A percentile compares a stretch with the other conserved stretches of the same genome.
These are phyloP conservation scores for Leccinum incarnatum DNA, from an alignment of 768 basidiomycete genomes.

Conservation along the genomic window DNA sequence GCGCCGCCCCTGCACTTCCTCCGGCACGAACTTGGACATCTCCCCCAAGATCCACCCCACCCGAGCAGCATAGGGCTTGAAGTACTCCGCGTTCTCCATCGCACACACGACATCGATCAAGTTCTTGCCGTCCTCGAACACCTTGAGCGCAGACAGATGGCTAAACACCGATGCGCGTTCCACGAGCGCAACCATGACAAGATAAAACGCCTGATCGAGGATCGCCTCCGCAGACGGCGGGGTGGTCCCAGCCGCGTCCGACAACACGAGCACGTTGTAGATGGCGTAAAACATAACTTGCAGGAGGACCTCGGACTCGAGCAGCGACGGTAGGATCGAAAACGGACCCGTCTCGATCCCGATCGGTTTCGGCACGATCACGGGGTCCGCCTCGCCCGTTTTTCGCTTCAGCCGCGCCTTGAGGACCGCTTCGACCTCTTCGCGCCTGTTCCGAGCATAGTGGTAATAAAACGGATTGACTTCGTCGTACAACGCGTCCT, in stretches of 20 bases:
- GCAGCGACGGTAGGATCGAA: slow-evolving; percentile 54
- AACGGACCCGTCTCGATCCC: slow-evolving; percentile 69
- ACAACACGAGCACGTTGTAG: slow-evolving; percentile 67
- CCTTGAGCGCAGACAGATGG: slow-evolving; percentile 48
- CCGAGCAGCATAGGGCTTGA: slow-evolving; percentile 67
- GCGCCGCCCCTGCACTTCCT: slow-evolving; percentile 53
- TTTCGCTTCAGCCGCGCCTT: slow-evolving; percentile 65
- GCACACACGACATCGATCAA: slow-evolving; percentile 71
- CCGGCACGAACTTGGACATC: slow-evolving; percentile 54
- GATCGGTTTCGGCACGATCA: slow-evolving; percentile 74
- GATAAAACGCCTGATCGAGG: slow-evolving; percentile 83
- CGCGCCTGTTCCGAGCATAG: slow-evolving; percentile 89
- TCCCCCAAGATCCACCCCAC: slow-evolving; percentile 71
- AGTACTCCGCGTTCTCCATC: slow-evolving; percentile 76
- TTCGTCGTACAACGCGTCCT: slow-evolving; percentile 77
- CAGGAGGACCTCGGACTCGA: slow-evolving; percentile 68
- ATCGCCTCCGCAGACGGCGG: slow-evolving; percentile 86
- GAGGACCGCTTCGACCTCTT: slow-evolving; percentile 82
- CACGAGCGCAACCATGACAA: slow-evolving; percentile 82
- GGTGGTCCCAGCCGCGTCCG: slow-evolving; percentile 54
- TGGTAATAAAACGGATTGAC: slow-evolving; percentile 97
- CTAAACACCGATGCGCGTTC: slow-evolving; percentile 66
- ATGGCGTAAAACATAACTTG: slow-evolving; percentile 84
- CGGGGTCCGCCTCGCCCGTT: slow-evolving; percentile 57
- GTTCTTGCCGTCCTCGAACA: slow-evolving; percentile 58